Evolutionary conservation across 805 yeast genomes (phyloP).

Genomic region (Yamadazyma nakazawae): DNA sequence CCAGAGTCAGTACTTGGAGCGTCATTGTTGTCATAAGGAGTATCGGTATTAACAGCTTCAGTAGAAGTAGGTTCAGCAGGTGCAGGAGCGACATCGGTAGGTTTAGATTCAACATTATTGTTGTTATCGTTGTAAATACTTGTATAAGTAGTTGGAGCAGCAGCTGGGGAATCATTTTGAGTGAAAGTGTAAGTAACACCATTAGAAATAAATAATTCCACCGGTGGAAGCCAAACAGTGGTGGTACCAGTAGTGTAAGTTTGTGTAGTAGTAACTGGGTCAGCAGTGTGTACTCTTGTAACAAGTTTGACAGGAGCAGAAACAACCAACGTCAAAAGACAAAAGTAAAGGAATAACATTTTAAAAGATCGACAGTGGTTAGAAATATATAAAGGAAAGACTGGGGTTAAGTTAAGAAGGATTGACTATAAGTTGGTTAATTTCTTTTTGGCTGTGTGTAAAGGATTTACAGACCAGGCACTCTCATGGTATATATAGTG

Average conservation of each 20-base stretch:
- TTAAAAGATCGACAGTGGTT: constrained; percentile 1
- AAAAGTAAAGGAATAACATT: constrained; percentile 14
- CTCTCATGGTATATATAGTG: neutral
- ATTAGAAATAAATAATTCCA: constrained; percentile 48
- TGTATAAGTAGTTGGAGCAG: constrained; percentile 34
- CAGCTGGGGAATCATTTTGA: constrained; percentile 29
- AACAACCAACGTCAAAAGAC: constrained; percentile 18
- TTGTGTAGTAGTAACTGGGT: constrained; percentile 45
- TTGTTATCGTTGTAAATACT: constrained; percentile 24
- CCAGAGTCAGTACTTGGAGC: constrained; percentile 7
- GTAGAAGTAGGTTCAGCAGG: neutral
- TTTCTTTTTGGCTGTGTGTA: too few species aligned
- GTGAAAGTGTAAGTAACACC: constrained; percentile 52
- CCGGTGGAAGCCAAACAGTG: constrained; percentile 50
- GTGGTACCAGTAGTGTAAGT: constrained; percentile 46
- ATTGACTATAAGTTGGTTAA: neutral
- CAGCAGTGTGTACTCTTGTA: constrained; percentile 56
- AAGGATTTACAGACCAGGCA: neutral
- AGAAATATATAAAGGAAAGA: constrained; percentile 3
- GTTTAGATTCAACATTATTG: constrained; percentile 24
- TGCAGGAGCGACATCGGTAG: constrained; percentile 4
- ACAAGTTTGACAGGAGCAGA: constrained; percentile 40
- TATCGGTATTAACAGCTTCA: constrained; percentile 6
- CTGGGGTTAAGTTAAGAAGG: constrained; percentile 1
- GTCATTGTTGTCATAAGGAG: neutral